Evolutionary conservation across 345 rosid species (phyloP).

Genomic region (Balakata baccata): DNA sequence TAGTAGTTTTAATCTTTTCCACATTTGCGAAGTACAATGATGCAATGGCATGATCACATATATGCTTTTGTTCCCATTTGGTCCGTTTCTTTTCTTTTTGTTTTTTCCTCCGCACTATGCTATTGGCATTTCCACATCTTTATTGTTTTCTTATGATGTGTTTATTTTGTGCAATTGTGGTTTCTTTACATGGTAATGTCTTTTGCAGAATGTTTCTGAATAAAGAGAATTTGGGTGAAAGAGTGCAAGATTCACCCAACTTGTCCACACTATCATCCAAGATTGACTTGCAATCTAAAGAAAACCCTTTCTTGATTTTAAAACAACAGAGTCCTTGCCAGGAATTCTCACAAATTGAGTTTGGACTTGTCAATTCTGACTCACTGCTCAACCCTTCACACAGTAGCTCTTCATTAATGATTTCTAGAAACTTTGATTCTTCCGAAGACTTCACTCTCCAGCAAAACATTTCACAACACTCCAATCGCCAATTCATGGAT

Average conservation of each 20-base stretch:
- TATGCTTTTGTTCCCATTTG: too few relatives aligned
- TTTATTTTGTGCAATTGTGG: conserved; percentile 7
- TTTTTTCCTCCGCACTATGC: too few relatives aligned
- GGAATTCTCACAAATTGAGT: conserved; percentile 29
- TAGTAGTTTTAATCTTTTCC: neutral
- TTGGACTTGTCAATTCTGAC: conserved; percentile 45
- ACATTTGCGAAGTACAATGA: too few relatives aligned
- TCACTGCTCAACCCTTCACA: conserved; percentile 46
- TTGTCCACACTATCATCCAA: conserved; percentile 30
- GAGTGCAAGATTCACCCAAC: conserved; percentile 29
- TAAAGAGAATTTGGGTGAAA: conserved; percentile 31
- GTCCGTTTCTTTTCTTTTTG: too few relatives aligned
- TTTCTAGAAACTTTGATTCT: conserved; percentile 38
- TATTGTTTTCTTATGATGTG: too few relatives aligned
- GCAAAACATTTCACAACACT: conserved; percentile 41
- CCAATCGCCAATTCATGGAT: conserved; percentile 57
- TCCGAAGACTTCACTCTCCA: conserved; percentile 33
- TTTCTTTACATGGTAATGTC: conserved; percentile 3
- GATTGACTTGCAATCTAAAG: conserved; percentile 33
- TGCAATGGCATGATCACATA: too few relatives aligned
- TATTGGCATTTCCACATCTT: too few relatives aligned
- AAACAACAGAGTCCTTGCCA: conserved; percentile 35
- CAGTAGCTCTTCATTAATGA: conserved; percentile 31
- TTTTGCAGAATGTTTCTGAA: conserved; percentile 42
- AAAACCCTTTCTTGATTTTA: conserved; percentile 32